A percentile compares a stretch with the other conserved stretches of the same genome.
Evolutionary conservation across 441 rosid species (phyloP).

Genomic region (Erysimum pusillum): DNA sequence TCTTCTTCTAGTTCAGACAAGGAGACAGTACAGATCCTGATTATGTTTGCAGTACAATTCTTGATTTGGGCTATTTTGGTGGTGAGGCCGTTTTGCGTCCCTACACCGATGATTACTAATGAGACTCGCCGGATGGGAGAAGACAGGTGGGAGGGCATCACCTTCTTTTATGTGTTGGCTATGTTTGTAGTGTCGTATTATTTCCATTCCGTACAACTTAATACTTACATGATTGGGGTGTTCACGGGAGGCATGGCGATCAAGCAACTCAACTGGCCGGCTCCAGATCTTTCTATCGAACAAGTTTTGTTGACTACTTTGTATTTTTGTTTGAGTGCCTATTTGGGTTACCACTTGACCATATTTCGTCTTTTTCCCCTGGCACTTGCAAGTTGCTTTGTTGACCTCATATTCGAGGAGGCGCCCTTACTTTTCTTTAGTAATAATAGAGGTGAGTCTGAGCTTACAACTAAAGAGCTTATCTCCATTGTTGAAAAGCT

Average conservation of each 20-base stretch:
- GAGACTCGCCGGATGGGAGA: neutral
- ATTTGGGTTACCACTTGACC: neutral
- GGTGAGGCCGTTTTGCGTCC: neutral
- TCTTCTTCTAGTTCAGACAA: neutral
- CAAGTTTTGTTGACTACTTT: neutral
- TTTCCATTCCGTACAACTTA: neutral
- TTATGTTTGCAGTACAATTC: neutral
- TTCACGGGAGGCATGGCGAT: neutral
- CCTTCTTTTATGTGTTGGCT: neutral
- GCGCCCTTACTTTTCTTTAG: too few species aligned
- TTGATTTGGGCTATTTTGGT: neutral
- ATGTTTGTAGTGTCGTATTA: neutral
- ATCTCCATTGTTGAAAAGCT: slow-evolving; percentile 37
- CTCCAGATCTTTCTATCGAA: neutral
- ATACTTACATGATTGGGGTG: neutral
- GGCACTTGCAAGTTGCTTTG: neutral
- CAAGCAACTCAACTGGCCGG: neutral
- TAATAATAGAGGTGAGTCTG: neutral
- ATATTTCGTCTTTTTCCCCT: neutral
- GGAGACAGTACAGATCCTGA: neutral
- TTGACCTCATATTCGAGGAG: neutral
- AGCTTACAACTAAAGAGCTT: slow-evolving; percentile 49
- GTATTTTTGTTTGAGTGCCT: neutral
- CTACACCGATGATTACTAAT: neutral
- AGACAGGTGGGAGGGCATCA: neutral